Base-by-base conservation (phyloP, 148 eudicot genomes). In the Oxyria digyna region DNA sequence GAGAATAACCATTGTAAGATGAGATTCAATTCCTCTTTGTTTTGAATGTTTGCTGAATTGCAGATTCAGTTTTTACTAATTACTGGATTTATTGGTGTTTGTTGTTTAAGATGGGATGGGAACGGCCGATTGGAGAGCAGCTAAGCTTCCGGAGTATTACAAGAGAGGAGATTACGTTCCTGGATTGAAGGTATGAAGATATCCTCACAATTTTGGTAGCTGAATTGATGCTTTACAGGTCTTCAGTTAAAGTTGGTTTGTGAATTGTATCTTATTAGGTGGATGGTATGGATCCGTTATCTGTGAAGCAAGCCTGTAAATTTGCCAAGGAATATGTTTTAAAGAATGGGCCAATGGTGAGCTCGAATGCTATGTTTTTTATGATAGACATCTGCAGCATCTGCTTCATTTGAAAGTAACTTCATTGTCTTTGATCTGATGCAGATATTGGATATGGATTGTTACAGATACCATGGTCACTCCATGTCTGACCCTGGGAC, bases 401-500 rank as follows among this genome's bases (percentile, higher is more conserved):
- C n/a, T n/a, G n/a, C n/a, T 32, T 7, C 27, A 17, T 50, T 59
- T 59, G 6, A 2, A 31, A 59, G 29, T 31, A 52, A 52, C 6
- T 59, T 4, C 33, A 24, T 10, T 24, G 33, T 26, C 62, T 55
- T 59, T 1, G 13, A 10, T 57, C 37, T 59, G 65, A 18, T 80
- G 74, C 79, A 93, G 96, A 87, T 93, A 71, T 87, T 93, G 66
- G 98, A 93, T 75, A 93, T 93, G 98, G 98, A 93, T 79, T 87
- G 95, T 32, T 93, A 93, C 74, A 85, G 98, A 75, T 93, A 93
- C 78, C 98, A 93, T 50, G 98, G 98, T 1, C 98, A 93, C 80
- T 93, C 98, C 50, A 93, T 93, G 98, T 93, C 96, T 78, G 96
- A 89, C 72, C 98, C 96, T 63, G 98, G 98, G 49, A 93, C 95